A percentile compares a stretch with the other conserved stretches of the same genome.
These are phyloP conservation scores for Cerioporus squamosus DNA, from an alignment of 1,284 basidiomycete genomes.

Conservation along the genomic window DNA sequence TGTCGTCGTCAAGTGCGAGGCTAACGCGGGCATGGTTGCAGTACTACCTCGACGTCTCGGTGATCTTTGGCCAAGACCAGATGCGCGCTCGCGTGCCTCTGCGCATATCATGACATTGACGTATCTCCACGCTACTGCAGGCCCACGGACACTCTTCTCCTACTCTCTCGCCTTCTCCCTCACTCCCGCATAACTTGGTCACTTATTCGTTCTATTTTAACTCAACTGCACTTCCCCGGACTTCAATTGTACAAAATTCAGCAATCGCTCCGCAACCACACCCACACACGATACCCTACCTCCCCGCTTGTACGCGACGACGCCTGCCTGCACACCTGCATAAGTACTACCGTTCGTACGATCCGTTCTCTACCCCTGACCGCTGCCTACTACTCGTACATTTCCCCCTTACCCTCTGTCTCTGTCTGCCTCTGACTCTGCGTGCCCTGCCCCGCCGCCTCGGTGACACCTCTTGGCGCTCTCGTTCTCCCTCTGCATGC, in stretches of 20 bases:
- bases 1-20: not conserved
- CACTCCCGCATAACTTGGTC: not conserved
- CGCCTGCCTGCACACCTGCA: not conserved
- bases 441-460: not conserved
- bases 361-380: constrained; percentile 11
- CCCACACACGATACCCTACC: constrained; percentile 6
- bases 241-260: constrained; percentile 12
- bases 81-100: constrained; percentile 63
- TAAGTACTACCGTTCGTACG: constrained; percentile 9
- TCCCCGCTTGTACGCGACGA: constrained; percentile 7
- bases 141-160: not conserved
- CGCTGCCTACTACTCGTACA: not conserved
- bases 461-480: constrained; percentile 9
- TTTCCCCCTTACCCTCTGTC: not conserved
- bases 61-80: constrained; percentile 64
- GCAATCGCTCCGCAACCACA: not conserved
- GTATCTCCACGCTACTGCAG: constrained; percentile 2
- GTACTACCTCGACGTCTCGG: constrained; percentile 74
- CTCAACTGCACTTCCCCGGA: not conserved
- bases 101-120: constrained; percentile 48
- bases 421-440: not conserved
- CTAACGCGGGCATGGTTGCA: constrained; percentile 30
- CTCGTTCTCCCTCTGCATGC: constrained; percentile 13
- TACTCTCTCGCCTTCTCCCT: not conserved
- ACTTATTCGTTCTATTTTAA: not conserved